Evolutionary conservation across 345 rosid genomes (phyloP).

Genomic region (Clarkia xantiana): DNA sequence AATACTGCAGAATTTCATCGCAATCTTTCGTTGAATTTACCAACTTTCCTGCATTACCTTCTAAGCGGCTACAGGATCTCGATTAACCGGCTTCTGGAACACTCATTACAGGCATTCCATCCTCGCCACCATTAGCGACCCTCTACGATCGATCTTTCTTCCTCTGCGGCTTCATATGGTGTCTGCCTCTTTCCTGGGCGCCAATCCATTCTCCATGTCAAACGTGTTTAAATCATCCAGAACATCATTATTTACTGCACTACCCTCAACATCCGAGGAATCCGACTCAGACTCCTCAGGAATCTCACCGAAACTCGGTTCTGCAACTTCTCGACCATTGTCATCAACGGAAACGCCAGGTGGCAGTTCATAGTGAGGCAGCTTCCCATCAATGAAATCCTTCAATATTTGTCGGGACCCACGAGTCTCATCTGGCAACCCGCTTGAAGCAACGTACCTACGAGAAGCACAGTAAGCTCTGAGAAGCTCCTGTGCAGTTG

Average conservation of each 20-base stretch:
- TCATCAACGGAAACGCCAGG: constrained; percentile 38
- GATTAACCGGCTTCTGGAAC: constrained; percentile 47
- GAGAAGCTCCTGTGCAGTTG: constrained; percentile 61
- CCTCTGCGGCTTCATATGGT: constrained; percentile 62
- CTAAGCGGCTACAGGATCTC: constrained; percentile 20
- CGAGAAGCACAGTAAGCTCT: constrained; percentile 72
- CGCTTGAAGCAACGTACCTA: constrained; percentile 81
- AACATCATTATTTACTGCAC: constrained; percentile 25
- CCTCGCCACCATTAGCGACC: constrained; percentile 36
- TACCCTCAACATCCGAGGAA: constrained; percentile 29
- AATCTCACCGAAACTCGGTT: constrained; percentile 13
- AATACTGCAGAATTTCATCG: no score
- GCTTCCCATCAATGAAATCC: constrained; percentile 71
- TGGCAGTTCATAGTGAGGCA: constrained; percentile 64
- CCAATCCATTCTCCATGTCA: constrained; percentile 57
- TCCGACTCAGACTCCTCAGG: constrained; percentile 15
- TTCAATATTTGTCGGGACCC: constrained; percentile 81
- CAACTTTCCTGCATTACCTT: no score
- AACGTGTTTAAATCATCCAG: constrained; percentile 64
- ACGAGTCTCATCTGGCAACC: constrained; percentile 81
- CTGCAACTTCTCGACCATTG: constrained; percentile 11
- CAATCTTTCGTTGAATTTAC: no score
- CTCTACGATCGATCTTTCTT: constrained; percentile 65
- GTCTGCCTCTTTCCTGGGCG: constrained; percentile 35
- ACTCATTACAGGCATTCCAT: constrained; percentile 64